Conservation (phyloP, 1,284 basidiomycete species). For the Leccinum olivaceoglutinosum region DNA sequence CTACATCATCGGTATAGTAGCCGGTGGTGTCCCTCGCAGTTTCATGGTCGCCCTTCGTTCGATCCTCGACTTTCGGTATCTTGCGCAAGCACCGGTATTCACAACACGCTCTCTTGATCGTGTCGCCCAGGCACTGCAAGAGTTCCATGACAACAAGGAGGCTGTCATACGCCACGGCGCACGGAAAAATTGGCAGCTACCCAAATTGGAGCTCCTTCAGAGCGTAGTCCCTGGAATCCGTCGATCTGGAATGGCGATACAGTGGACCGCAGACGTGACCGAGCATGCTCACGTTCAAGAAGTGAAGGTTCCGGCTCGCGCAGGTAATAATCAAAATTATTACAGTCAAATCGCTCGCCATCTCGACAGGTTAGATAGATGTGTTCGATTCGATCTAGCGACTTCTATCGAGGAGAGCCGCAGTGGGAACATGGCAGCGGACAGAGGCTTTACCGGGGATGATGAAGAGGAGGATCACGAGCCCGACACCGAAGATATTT, state of each 20-base stretch:
- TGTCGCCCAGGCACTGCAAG: slow-evolving; percentile 1
- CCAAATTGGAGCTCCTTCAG: background rate
- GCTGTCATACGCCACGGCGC: background rate
- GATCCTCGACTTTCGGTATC: slow-evolving; percentile 1
- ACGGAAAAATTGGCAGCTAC: background rate
- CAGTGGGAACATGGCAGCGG: background rate
- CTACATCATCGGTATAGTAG: slow-evolving; percentile 1
- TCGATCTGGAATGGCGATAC: slow-evolving; percentile 1
- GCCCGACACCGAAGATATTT: background rate
- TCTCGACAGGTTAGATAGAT: slow-evolving; percentile 5
- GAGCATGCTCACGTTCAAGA: slow-evolving; percentile 6
- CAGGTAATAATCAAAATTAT: slow-evolving; percentile 6
- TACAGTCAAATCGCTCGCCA: background rate
- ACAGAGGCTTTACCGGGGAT: background rate
- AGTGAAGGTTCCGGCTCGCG: slow-evolving; percentile 4
- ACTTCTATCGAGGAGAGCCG: background rate
- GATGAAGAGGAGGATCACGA: slow-evolving; percentile 3
- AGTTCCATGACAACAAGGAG: slow-evolving; percentile 9
- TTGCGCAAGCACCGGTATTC: slow-evolving; percentile 8
- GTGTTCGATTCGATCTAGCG: slow-evolving; percentile 4
- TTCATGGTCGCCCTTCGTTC: slow-evolving; percentile 3
- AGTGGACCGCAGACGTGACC: slow-evolving; percentile 6
- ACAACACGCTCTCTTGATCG: background rate
- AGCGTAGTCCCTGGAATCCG: background rate
- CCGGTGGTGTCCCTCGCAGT: background rate